A percentile compares a stretch with the other conserved stretches of the same genome.
Conservation (phyloP, 2,329 filamentous ascomycete species). For the Fusarium cicatricum region DNA sequence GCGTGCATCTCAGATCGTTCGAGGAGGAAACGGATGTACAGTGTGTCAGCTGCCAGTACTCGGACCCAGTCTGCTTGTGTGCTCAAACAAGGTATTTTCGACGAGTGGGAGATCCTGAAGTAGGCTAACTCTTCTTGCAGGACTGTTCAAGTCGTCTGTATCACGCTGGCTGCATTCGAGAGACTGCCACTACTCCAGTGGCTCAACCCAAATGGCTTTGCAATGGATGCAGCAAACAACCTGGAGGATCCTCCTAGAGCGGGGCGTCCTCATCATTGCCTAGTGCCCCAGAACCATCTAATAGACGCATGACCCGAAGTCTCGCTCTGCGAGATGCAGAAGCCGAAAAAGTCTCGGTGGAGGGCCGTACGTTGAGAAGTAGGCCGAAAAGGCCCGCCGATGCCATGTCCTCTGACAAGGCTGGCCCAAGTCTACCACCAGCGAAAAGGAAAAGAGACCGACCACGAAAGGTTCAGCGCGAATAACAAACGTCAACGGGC, state of each 20-base stretch:
- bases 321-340: constrained; percentile 6
- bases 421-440: constrained; percentile 1
- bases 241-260: constrained; percentile 39
- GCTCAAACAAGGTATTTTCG: constrained; percentile 57
- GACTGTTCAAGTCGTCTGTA: constrained; percentile 55
- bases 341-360: constrained; percentile 2
- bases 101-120: background rate
- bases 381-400: background rate
- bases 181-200: constrained; percentile 48
- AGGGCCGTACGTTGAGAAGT: constrained; percentile 5
- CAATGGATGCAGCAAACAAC: constrained; percentile 49
- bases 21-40: constrained; percentile 55
- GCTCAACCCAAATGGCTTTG: constrained; percentile 53
- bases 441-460: constrained; percentile 10
- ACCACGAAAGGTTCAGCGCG: constrained; percentile 5
- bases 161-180: constrained; percentile 57
- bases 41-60: constrained; percentile 59
- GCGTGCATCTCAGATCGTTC: constrained; percentile 49
- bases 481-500: background rate
- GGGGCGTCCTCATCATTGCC: constrained; percentile 29
- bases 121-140: constrained; percentile 44
- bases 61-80: constrained; percentile 58
- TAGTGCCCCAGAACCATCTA: constrained; percentile 2
- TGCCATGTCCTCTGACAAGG: background rate
- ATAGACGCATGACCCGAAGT: background rate